Evolutionary conservation across 306 rosid genomes (phyloP).

Genomic region (Vigna nakashimae): DNA sequence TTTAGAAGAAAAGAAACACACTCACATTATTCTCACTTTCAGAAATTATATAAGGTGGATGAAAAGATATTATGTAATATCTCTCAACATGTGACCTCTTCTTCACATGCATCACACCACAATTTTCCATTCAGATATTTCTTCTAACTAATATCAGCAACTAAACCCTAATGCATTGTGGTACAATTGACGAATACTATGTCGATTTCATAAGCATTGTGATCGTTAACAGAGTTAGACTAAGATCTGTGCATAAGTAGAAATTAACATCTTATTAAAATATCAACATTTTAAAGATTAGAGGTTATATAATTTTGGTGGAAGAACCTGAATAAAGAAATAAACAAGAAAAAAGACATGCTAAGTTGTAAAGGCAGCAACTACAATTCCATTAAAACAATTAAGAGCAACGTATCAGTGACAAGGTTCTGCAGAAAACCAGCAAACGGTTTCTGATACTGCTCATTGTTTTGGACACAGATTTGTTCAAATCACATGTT

Average conservation of each 20-base stretch:
- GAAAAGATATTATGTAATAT: not conserved
- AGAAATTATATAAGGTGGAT: not conserved
- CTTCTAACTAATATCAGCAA: too few relatives aligned
- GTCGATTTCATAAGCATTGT: too few relatives aligned
- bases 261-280: too few relatives aligned
- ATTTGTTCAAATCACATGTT: constrained; percentile 44
- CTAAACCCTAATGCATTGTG: too few relatives aligned
- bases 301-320: too few relatives aligned
- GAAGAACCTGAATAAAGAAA: not conserved
- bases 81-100: constrained; percentile 20
- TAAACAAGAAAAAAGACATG: not conserved
- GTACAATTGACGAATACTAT: too few relatives aligned
- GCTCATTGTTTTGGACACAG: not conserved
- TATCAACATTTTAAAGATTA: too few relatives aligned
- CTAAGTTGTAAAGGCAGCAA: not conserved
- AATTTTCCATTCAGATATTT: constrained; percentile 14
- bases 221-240: too few relatives aligned
- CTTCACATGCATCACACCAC: constrained; percentile 22
- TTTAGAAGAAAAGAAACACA: not conserved
- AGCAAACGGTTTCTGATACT: constrained; percentile 11
- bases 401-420: not conserved
- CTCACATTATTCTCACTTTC: constrained; percentile 33
- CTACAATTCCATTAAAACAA: constrained; percentile 8
- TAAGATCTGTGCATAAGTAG: too few relatives aligned
- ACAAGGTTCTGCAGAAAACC: not conserved